Evolutionary conservation across 495 filamentous ascomycete genomes (phyloP).

Genomic region (Xylaria castorea): DNA sequence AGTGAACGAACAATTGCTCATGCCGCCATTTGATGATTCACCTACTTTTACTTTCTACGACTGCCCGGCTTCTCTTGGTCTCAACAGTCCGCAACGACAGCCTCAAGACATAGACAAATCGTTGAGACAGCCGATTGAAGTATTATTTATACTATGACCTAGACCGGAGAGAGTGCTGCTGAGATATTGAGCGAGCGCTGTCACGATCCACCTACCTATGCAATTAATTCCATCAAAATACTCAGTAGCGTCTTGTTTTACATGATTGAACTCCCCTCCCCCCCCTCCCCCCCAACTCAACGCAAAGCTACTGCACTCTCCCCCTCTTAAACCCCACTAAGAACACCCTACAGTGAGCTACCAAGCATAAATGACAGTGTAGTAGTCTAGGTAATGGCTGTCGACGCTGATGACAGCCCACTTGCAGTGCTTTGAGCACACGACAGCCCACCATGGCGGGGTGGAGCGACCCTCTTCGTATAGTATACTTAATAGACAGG

Average conservation of each 20-base stretch:
- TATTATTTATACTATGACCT: background rate
- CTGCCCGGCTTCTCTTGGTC: background rate
- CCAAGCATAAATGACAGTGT: constrained; percentile 1
- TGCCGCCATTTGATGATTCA: background rate
- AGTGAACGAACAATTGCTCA: background rate
- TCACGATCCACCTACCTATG: background rate
- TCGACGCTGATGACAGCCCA: constrained; percentile 21
- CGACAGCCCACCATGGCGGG: constrained; percentile 20
- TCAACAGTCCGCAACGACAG: background rate
- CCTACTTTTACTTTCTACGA: background rate
- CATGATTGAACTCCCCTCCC: background rate
- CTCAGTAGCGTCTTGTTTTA: too few relatives aligned
- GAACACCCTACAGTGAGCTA: constrained; percentile 6
- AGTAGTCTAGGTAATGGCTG: constrained; percentile 10
- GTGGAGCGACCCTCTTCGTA: background rate
- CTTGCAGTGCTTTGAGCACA: constrained; percentile 18
- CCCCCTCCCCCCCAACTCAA: background rate
- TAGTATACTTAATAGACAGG: background rate
- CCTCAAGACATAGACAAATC: background rate
- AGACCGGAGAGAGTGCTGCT: background rate
- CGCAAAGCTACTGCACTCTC: constrained; percentile 19
- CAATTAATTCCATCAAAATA: background rate
- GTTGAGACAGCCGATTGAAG: background rate
- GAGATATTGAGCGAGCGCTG: background rate
- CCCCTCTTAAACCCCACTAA: constrained; percentile 15